Percentiles rank a stretch among this genome's conserved stretches.
Evolutionary conservation across 2,329 filamentous ascomycete genomes (phyloP).

Genomic region (Drechslerella stenobrocha): DNA sequence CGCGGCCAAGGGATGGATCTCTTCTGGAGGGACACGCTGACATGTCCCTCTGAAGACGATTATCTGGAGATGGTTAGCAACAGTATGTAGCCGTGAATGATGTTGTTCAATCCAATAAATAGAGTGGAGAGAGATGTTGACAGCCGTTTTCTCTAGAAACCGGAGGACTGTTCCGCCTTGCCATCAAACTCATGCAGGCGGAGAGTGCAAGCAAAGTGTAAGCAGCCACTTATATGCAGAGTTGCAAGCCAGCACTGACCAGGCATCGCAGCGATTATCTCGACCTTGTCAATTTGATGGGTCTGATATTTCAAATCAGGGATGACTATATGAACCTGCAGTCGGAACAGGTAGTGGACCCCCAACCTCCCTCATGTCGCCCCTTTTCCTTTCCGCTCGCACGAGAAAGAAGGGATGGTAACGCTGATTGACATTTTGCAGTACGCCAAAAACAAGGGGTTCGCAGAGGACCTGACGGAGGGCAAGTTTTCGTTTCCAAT

Average conservation of each 20-base stretch:
- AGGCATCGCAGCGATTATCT: slow-evolving; percentile 78
- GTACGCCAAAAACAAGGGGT: slow-evolving; percentile 86
- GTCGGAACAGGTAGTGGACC: slow-evolving; percentile 54
- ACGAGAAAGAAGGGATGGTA: neutral
- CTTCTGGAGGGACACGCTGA: slow-evolving; percentile 83
- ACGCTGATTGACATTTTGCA: slow-evolving; percentile 55
- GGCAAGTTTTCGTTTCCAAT: slow-evolving; percentile 96
- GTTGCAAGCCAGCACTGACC: too few relatives aligned
- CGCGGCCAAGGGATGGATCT: slow-evolving; percentile 88
- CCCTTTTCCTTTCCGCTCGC: slow-evolving; percentile 50
- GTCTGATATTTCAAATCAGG: slow-evolving; percentile 85
- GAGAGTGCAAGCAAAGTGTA: slow-evolving; percentile 59
- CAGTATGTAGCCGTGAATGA: slow-evolving; percentile 56
- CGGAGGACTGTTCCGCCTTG: slow-evolving; percentile 79
- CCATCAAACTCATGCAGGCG: slow-evolving; percentile 85
- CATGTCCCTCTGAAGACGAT: slow-evolving; percentile 81
- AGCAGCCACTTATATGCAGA: too few relatives aligned
- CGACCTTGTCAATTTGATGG: slow-evolving; percentile 80
- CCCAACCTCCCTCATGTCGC: neutral
- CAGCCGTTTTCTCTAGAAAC: slow-evolving; percentile 61
- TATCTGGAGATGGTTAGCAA: slow-evolving; percentile 94
- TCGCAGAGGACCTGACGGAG: slow-evolving; percentile 93
- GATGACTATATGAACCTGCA: slow-evolving; percentile 90
- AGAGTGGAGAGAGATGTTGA: neutral
- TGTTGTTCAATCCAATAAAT: neutral